Evolutionary conservation across 768 basidiomycete species (phyloP).

Genomic region (Daedaleopsis nitida): DNA sequence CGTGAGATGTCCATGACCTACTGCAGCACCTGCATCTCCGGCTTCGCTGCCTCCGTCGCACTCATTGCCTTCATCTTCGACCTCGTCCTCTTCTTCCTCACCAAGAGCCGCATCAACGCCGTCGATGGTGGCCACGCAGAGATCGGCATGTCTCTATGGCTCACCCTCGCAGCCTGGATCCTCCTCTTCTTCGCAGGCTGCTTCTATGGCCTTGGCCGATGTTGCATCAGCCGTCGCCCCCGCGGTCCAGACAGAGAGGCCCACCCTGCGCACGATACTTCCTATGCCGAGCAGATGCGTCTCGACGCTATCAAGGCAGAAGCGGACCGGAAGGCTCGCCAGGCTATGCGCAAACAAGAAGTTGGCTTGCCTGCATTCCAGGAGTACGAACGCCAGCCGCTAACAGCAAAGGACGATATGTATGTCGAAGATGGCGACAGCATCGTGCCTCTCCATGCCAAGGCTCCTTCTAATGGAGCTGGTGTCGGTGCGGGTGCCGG

Average conservation of each 20-base stretch:
- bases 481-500: slow-evolving; percentile 26
- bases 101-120: slow-evolving; percentile 78
- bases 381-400: slow-evolving; percentile 66
- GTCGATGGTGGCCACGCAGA: slow-evolving; percentile 73
- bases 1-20: slow-evolving; percentile 86
- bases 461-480: slow-evolving; percentile 24
- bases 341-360: slow-evolving; percentile 48
- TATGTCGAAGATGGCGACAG: slow-evolving; percentile 50
- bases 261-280: slow-evolving; percentile 25
- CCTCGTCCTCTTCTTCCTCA: slow-evolving; percentile 86
- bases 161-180: slow-evolving; percentile 84
- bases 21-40: slow-evolving; percentile 78
- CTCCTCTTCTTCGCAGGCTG: slow-evolving; percentile 90
- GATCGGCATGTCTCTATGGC: slow-evolving; percentile 90
- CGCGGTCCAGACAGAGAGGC: slow-evolving; percentile 42
- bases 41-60: slow-evolving; percentile 77
- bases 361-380: slow-evolving; percentile 75
- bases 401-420: slow-evolving; percentile 61
- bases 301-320: slow-evolving; percentile 87
- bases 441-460: slow-evolving; percentile 19
- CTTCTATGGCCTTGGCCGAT: slow-evolving; percentile 81
- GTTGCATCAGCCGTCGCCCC: slow-evolving; percentile 70
- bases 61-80: slow-evolving; percentile 93
- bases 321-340: slow-evolving; percentile 76
- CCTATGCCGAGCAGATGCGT: slow-evolving; percentile 67